Conservation (phyloP, 2,329 filamentous ascomycete genomes). For the Emergomyces africanus region DNA sequence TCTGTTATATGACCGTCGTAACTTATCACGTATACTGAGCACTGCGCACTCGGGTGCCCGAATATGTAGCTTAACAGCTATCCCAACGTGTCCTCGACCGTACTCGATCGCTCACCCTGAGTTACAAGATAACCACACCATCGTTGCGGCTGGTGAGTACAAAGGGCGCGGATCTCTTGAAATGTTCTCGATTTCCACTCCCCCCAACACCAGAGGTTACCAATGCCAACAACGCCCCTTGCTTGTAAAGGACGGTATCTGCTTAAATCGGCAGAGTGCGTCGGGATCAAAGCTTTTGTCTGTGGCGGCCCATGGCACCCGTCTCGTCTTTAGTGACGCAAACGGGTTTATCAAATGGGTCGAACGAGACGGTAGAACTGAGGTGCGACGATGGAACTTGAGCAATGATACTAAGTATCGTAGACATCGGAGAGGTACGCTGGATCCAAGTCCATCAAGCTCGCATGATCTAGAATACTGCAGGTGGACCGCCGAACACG, state of each 20-base stretch:
- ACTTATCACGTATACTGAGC: constrained; percentile 62
- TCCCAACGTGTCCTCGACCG: constrained; percentile 44
- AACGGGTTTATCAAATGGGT: constrained; percentile 81
- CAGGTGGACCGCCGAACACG: constrained; percentile 35
- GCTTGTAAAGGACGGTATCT: constrained; percentile 20
- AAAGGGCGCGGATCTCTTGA: constrained; percentile 84
- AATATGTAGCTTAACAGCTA: constrained; percentile 57
- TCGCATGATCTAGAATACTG: constrained; percentile 30
- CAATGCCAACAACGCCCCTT: neutral
- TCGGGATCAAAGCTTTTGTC: constrained; percentile 70
- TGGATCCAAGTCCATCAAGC: constrained; percentile 33
- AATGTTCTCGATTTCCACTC: constrained; percentile 45
- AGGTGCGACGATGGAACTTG: constrained; percentile 45
- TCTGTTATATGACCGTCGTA: constrained; percentile 76
- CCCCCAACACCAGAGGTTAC: constrained; percentile 14
- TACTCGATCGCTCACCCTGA: constrained; percentile 27
- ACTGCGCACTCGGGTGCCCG: constrained; percentile 76
- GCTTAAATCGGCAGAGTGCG: constrained; percentile 73
- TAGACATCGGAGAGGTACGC: constrained; percentile 7
- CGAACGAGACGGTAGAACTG: constrained; percentile 60
- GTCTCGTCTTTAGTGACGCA: constrained; percentile 72
- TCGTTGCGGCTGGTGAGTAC: constrained; percentile 80
- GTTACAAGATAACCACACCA: constrained; percentile 46
- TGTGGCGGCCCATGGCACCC: constrained; percentile 66
- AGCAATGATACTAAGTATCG: constrained; percentile 24